A percentile compares a stretch with the other conserved stretches of the same genome.
Evolutionary conservation across 2,329 filamentous ascomycete genomes (phyloP).

Genomic region (Microsporum ferrugineum): DNA sequence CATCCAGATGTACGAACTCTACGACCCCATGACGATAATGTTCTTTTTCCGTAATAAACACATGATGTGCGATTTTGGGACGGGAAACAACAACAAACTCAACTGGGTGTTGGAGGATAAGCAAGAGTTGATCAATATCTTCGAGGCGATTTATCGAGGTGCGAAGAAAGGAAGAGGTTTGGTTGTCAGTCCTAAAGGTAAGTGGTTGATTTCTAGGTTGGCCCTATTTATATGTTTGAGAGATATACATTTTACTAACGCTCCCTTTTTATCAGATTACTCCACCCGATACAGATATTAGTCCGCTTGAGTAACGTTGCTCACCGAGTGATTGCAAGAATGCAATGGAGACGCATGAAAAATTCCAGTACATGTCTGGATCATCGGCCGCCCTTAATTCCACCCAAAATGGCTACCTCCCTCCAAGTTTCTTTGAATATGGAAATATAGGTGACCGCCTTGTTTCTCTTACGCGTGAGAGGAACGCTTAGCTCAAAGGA

Average conservation of each 20-base stretch:
- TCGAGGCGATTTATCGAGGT: slow-evolving; percentile 96
- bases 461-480: background rate
- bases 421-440: background rate
- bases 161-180: slow-evolving; percentile 96
- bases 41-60: slow-evolving; percentile 98
- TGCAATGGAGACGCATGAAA: background rate
- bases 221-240: background rate
- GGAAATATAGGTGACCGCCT: background rate
- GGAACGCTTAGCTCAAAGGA: background rate
- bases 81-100: slow-evolving; percentile 96
- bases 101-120: slow-evolving; percentile 97
- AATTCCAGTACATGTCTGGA: background rate
- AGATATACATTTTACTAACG: background rate
- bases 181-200: slow-evolving; percentile 87
- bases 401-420: background rate
- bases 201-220: slow-evolving; percentile 15
- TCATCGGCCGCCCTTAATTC: background rate
- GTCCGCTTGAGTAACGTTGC: background rate
- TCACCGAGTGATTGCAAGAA: background rate
- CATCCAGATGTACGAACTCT: slow-evolving; percentile 88
- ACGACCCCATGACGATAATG: slow-evolving; percentile 91
- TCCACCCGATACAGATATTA: slow-evolving; percentile 59
- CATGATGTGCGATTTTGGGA: slow-evolving; percentile 89
- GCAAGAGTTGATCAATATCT: slow-evolving; percentile 95
- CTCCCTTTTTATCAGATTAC: slow-evolving; percentile 36